Percentiles rank a stretch among this genome's conserved stretches.
These are phyloP conservation scores for Scheffersomyces stipitis DNA, from an alignment of 805 yeast species.

Conservation along the genomic window DNA sequence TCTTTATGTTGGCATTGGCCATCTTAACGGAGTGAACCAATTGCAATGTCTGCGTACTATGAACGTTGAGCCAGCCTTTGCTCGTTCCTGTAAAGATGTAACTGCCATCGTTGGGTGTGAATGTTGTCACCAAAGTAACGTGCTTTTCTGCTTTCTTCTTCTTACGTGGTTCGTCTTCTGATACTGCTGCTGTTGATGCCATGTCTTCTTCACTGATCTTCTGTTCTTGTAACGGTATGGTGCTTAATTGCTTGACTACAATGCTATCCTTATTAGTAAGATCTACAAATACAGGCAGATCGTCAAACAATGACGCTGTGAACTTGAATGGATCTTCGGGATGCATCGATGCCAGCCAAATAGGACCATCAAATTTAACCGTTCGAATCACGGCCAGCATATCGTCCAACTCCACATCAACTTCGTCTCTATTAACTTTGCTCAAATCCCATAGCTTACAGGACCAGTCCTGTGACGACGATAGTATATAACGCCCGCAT, in stretches of 20 bases:
- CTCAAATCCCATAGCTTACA: conserved; percentile 78
- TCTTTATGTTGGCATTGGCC: conserved; percentile 71
- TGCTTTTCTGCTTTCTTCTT: conserved; percentile 21
- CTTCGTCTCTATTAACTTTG: conserved; percentile 17
- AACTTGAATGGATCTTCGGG: conserved; percentile 49
- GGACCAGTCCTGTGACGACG: conserved; percentile 80
- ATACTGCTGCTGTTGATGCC: no score
- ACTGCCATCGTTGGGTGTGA: conserved; percentile 50
- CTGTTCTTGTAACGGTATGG: conserved; percentile 1
- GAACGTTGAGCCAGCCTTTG: conserved; percentile 71
- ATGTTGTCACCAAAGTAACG: conserved; percentile 50
- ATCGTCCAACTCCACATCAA: conserved; percentile 7
- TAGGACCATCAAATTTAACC: conserved; percentile 62
- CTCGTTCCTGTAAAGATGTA: conserved; percentile 73
- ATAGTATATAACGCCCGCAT: conserved; percentile 66
- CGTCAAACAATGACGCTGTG: conserved; percentile 67
- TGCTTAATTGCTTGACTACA: conserved; percentile 5
- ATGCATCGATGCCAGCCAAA: conserved; percentile 66
- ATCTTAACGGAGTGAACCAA: conserved; percentile 53
- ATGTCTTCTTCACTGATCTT: conserved; percentile 1
- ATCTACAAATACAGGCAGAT: conserved; percentile 54
- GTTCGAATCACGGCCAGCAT: conserved; percentile 37
- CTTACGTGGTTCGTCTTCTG: conserved; percentile 11
- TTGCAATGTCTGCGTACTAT: conserved; percentile 26
- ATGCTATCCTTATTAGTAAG: conserved; percentile 19